phyloP scores from a whole-genome alignment of 768 basidiomycete genomes.

The Leccinum boreale region DNA sequence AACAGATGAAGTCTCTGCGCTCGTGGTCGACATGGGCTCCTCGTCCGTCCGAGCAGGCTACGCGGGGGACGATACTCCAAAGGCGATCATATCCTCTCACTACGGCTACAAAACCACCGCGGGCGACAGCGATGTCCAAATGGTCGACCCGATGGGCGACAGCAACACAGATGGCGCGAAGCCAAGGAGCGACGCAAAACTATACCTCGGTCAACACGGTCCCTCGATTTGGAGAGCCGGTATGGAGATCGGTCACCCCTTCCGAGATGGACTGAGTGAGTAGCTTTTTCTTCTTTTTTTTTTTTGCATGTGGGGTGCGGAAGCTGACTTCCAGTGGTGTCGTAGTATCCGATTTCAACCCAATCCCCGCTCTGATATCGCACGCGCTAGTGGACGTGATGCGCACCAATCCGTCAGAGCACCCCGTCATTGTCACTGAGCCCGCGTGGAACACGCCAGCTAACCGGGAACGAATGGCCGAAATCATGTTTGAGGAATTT shows the following conservation, averaged over 20 bases:
- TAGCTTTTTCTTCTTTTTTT: constrained; percentile 3
- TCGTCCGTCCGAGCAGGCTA: constrained; percentile 92
- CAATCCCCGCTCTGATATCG: constrained; percentile 65
- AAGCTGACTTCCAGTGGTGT: constrained; percentile 1
- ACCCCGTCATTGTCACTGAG: constrained; percentile 91
- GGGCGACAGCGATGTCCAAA: constrained; percentile 34
- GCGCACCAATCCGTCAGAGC: constrained; percentile 74
- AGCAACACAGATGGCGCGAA: constrained; percentile 29
- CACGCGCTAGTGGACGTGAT: constrained; percentile 78
- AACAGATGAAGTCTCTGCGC: constrained; percentile 92
- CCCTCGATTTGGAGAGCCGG: constrained; percentile 87
- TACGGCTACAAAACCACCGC: constrained; percentile 69
- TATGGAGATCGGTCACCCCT: constrained; percentile 84
- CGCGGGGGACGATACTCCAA: constrained; percentile 95
- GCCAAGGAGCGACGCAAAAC: constrained; percentile 49
- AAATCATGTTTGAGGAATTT: constrained; percentile 98
- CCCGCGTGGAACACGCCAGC: constrained; percentile 93
- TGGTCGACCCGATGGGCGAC: constrained; percentile 38
- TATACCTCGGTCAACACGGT: constrained; percentile 84
- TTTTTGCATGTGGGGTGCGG: neutral
- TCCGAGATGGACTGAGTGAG: constrained; percentile 82
- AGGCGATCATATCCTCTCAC: constrained; percentile 83
- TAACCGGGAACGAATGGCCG: constrained; percentile 93
- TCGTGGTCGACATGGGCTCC: constrained; percentile 93
- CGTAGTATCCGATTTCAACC: constrained; percentile 72